Percentiles rank a stretch among this genome's conserved stretches.
phyloP scores from a whole-genome alignment of 257 asterid species.

The Solanum gandarillasii region DNA sequence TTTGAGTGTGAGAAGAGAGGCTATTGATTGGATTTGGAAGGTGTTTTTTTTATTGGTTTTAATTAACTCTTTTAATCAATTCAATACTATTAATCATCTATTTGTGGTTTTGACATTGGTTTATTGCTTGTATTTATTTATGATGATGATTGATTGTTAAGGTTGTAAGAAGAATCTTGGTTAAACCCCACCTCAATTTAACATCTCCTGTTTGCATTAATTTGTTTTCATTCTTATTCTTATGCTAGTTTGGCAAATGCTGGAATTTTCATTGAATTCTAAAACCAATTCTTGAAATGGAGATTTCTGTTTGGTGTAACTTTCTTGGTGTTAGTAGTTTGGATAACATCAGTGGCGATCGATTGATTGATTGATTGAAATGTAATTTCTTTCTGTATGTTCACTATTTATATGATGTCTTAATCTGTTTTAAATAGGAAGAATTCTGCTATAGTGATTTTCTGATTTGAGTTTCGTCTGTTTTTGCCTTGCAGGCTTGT shows the following conservation, averaged over 20 bases:
- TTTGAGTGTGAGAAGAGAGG: slow-evolving; percentile 43
- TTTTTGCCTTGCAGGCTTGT: slow-evolving; percentile 19
- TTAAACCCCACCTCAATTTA: background rate
- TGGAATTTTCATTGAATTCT: background rate
- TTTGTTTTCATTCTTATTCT: background rate
- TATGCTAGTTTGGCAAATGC: background rate
- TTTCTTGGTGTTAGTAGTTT: background rate
- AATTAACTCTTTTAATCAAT: background rate
- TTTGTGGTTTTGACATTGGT: background rate
- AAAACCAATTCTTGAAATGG: background rate
- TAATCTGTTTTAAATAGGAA: background rate
- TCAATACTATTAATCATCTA: background rate
- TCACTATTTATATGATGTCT: background rate
- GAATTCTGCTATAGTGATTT: background rate
- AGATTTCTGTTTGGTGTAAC: background rate
- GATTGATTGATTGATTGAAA: background rate
- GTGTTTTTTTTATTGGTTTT: slow-evolving; percentile 22
- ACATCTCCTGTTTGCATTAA: background rate
- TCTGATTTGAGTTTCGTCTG: background rate
- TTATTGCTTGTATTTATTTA: background rate
- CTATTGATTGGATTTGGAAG: slow-evolving; percentile 82
- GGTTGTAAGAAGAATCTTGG: background rate
- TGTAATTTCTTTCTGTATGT: background rate
- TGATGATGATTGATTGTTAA: background rate
- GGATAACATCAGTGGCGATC: background rate